A percentile compares a stretch with the other conserved stretches of the same genome.
Conservation (phyloP, 2,329 filamentous ascomycete species). For the Botryosphaeria agaves region DNA sequence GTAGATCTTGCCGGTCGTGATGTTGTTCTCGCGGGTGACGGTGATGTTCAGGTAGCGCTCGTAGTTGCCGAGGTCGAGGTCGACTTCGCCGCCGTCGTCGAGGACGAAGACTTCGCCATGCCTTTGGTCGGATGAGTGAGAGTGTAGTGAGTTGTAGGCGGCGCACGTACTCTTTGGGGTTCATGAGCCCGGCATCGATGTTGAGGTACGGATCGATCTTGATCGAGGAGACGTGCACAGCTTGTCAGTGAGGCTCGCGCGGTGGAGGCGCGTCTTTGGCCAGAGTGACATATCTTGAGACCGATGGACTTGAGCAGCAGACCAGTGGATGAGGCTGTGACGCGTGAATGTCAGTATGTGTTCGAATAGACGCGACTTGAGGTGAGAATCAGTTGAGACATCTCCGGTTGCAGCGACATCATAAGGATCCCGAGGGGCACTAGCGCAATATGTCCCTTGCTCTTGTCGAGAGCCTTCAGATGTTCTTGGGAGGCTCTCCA, state of each 20-base stretch:
- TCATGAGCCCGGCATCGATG: constrained; percentile 59
- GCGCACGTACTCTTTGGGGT: constrained; percentile 39
- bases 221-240: constrained; percentile 42
- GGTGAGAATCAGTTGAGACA: too few species aligned
- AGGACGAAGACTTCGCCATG: constrained; percentile 86
- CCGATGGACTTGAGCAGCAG: constrained; percentile 66
- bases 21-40: constrained; percentile 77
- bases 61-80: constrained; percentile 61
- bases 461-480: constrained; percentile 1
- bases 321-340: constrained; percentile 49
- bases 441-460: too few species aligned
- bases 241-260: constrained; percentile 9
- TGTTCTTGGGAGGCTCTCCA: background rate
- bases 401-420: too few species aligned
- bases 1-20: constrained; percentile 96
- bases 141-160: background rate
- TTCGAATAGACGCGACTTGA: constrained; percentile 1
- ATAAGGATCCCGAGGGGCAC: too few species aligned
- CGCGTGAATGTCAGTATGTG: constrained; percentile 1
- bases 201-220: constrained; percentile 62
- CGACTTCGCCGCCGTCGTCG: constrained; percentile 63
- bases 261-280: constrained; percentile 1
- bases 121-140: constrained; percentile 20
- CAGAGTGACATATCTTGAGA: constrained; percentile 45
- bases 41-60: constrained; percentile 70